phyloP scores from a whole-genome alignment of 306 rosid species.

The Astragalus membranaceus region DNA sequence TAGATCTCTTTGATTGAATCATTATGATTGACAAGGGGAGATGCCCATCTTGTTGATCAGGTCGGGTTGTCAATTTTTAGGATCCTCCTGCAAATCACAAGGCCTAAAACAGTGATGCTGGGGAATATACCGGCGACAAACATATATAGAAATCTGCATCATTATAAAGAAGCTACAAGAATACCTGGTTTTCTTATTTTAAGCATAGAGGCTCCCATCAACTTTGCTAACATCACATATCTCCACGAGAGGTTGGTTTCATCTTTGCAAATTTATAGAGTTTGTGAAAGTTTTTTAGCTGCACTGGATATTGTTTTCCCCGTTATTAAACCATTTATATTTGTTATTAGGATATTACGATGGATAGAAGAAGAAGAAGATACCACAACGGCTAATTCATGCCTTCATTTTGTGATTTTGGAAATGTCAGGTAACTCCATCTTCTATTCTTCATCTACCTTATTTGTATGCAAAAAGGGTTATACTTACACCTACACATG shows the following conservation, averaged over 20 bases:
- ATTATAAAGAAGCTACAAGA: conserved; percentile 59
- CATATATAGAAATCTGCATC: conserved; percentile 62
- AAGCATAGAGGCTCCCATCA: conserved; percentile 84
- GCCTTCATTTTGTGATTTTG: conserved; percentile 53
- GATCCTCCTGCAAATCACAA: conserved; percentile 63
- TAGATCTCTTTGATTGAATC: neutral
- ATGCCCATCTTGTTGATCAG: conserved; percentile 33
- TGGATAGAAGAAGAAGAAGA: conserved; percentile 79
- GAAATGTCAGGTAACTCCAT: conserved; percentile 70
- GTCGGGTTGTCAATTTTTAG: conserved; percentile 77
- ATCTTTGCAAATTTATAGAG: neutral
- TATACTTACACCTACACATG: neutral
- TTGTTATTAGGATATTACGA: conserved; percentile 57
- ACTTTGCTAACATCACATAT: conserved; percentile 76
- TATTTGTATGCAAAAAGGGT: neutral
- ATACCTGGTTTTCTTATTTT: conserved; percentile 75
- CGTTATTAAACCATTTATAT: neutral
- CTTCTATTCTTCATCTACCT: neutral
- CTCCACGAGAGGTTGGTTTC: conserved; percentile 63
- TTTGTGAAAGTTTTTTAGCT: neutral
- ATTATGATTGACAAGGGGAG: neutral
- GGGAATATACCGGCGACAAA: conserved; percentile 74
- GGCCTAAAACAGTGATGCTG: conserved; percentile 80
- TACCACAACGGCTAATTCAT: conserved; percentile 7
- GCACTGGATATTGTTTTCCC: neutral